phyloP scores from a whole-genome alignment of 257 asterid species.

The Nicotiana knightiana region DNA sequence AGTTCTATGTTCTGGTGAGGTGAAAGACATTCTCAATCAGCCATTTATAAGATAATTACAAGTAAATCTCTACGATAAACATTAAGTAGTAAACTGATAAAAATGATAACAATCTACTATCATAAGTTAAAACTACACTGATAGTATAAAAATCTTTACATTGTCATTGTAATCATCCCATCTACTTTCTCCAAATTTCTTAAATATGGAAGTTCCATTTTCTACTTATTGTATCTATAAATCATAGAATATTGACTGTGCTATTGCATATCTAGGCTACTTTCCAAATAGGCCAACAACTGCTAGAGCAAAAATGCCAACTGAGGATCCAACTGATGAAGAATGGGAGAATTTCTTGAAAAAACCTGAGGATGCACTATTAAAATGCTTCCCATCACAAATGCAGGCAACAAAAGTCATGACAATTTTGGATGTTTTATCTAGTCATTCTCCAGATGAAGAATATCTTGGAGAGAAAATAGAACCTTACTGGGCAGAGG shows the following conservation, averaged over 20 bases:
- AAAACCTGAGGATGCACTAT: conserved; percentile 52
- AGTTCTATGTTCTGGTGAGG: background rate
- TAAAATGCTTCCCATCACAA: conserved; percentile 58
- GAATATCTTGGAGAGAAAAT: conserved; percentile 49
- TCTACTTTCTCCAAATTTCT: too few species aligned
- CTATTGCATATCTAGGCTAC: conserved; percentile 40
- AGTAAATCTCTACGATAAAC: background rate
- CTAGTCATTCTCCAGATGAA: conserved; percentile 78
- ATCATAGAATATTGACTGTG: background rate
- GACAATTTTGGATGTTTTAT: conserved; percentile 55
- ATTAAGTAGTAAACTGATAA: background rate
- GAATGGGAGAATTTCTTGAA: conserved; percentile 32
- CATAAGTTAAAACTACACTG: too few species aligned
- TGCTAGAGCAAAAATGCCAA: conserved; percentile 54
- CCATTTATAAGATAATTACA: background rate
- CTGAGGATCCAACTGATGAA: conserved; percentile 45
- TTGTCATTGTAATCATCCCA: background rate
- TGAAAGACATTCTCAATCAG: background rate
- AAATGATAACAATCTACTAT: background rate
- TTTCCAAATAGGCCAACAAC: conserved; percentile 71
- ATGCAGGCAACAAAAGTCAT: conserved; percentile 45
- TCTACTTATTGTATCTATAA: too few species aligned
- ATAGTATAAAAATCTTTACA: too few species aligned
- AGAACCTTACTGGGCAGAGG: conserved; percentile 37
- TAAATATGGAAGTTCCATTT: too few species aligned